phyloP scores from a whole-genome alignment of 495 filamentous ascomycete species.

The Rhypophila decipiens region DNA sequence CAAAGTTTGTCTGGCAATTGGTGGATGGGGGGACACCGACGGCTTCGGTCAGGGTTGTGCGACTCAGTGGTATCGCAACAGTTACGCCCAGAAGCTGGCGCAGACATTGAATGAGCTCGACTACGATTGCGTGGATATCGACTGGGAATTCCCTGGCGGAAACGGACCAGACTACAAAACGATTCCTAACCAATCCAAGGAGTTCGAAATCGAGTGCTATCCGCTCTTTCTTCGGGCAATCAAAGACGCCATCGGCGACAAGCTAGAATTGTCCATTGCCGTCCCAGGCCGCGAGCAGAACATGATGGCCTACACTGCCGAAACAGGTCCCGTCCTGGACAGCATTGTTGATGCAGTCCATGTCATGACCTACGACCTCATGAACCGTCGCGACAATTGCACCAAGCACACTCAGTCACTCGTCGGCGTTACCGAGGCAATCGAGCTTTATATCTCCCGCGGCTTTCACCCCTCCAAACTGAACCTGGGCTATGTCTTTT shows the following conservation, averaged over 20 bases:
- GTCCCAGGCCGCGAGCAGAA: conserved; percentile 52
- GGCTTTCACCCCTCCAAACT: conserved; percentile 48
- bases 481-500: conserved; percentile 61
- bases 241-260: conserved; percentile 44
- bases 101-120: conserved; percentile 44
- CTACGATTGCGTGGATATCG: conserved; percentile 55
- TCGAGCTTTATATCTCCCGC: conserved; percentile 50
- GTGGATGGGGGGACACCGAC: conserved; percentile 56
- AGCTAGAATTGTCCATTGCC: conserved; percentile 58
- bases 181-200: conserved; percentile 50
- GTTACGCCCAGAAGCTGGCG: conserved; percentile 53
- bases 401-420: conserved; percentile 54
- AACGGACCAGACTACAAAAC: conserved; percentile 55
- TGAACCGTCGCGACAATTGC: conserved; percentile 57
- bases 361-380: conserved; percentile 62
- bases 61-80: conserved; percentile 40
- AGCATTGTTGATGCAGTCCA: conserved; percentile 56
- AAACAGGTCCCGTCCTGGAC: conserved; percentile 52
- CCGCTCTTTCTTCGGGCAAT: conserved; percentile 52
- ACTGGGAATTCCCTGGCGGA: conserved; percentile 68
- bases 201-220: conserved; percentile 52
- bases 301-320: conserved; percentile 57
- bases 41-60: conserved; percentile 50
- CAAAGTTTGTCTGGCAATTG: conserved; percentile 57
- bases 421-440: conserved; percentile 38